Evolutionary conservation across 2,329 filamentous ascomycete genomes (phyloP).

Genomic region (Fusarium clavum): DNA sequence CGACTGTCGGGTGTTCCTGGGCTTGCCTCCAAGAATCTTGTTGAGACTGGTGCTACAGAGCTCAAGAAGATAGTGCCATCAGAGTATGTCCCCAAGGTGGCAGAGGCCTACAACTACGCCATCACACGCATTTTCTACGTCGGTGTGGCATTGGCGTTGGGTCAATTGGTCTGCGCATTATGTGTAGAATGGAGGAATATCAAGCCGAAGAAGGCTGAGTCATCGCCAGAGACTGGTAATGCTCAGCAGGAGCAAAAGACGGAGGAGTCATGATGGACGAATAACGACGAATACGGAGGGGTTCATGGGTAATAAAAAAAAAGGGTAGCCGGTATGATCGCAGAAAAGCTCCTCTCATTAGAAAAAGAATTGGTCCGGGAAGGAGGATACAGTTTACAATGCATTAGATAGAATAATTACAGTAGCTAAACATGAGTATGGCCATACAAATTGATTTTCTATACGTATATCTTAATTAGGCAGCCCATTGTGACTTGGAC

Average conservation of each 20-base stretch:
- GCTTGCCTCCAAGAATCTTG: conserved; percentile 56
- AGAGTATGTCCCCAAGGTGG: conserved; percentile 64
- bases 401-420: conserved; percentile 2
- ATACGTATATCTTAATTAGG: background rate
- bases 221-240: conserved; percentile 7
- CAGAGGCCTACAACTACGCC: conserved; percentile 73
- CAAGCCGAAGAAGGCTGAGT: conserved; percentile 62
- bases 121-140: conserved; percentile 73
- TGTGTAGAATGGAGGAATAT: conserved; percentile 76
- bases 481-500: conserved; percentile 8
- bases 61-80: conserved; percentile 65
- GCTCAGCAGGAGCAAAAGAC: conserved; percentile 9
- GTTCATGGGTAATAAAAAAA: background rate
- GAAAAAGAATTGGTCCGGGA: background rate
- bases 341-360: conserved; percentile 1
- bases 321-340: background rate
- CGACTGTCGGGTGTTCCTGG: conserved; percentile 55
- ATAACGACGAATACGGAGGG: background rate
- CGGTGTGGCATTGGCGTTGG: conserved; percentile 65
- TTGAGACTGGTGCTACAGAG: conserved; percentile 68
- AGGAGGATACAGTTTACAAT: background rate
- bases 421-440: conserved; percentile 2
- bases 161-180: conserved; percentile 67
- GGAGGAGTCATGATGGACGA: conserved; percentile 28
- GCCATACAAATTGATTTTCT: background rate